Evolutionary conservation across 2,329 filamentous ascomycete genomes (phyloP), one percentile per base, ranked within the genome.

Genomic region (Pestalotiopsis sp.): DNA sequence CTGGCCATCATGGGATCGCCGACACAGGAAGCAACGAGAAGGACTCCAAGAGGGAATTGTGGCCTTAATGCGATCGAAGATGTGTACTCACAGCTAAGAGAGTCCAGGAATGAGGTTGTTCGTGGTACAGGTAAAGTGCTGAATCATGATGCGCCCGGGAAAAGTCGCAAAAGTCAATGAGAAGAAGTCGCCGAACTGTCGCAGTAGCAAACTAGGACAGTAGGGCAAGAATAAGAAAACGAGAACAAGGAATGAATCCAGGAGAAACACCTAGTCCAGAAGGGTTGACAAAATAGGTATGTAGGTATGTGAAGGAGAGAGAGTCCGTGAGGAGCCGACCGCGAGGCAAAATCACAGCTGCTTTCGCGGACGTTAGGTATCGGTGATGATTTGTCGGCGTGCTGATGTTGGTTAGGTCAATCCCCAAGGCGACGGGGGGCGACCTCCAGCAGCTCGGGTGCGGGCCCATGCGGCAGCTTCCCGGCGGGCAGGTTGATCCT

Each of bases 21-120:
- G 3, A 52, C 45, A 6, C 41, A 6, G 17, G 45, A 23, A 13
- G 27, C 59, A 13, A n/a, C 25, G 17, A 14, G 58, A 9, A 5
- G 13, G 17, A 52, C n/a, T 27, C 11, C 9, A 11, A 61, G 4
- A 25, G 31, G 7, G 13, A 3, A 62, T 25, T 7, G 3, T 36
- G 13, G 3, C 6, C 11, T 49, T 36, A 4, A 76, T 73, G 60
- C 61, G 60, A 52, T 59, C 14, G 1, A 69, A 59, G 64, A 68
- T 58, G 65, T 14, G 27, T 38, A 77, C 80, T 79, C 74, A 83
- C 81, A 79, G 81, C 79, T 83, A 83, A 75, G 75, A 81, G 70
- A 76, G 78, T 75, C 73, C 78, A 72, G 77, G 73, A 71, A 74
- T 75, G 71, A 74, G 72, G 72, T 74, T 70, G 71, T 76, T 74